Percentiles rank a stretch among this genome's conserved stretches.
Conservation (phyloP, 202 grass and related monocot genomes). For the Hordeum pubiflorum region DNA sequence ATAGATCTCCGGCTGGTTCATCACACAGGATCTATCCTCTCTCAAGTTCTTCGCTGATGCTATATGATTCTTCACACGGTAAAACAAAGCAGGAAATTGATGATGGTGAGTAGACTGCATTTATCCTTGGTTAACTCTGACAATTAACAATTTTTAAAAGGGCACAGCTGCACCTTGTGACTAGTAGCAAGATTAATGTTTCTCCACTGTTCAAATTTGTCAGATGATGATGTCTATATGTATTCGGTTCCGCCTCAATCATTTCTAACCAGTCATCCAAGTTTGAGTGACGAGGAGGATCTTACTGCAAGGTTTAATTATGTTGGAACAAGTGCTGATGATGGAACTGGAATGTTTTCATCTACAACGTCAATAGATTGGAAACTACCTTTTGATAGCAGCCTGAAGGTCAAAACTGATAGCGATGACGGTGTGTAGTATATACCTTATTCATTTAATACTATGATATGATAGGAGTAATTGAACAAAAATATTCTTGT, state of each 20-base stretch:
- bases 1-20: background rate
- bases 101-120: background rate
- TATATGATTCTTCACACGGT: background rate
- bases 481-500: background rate
- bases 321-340: slow-evolving; percentile 25
- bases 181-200: background rate
- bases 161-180: background rate
- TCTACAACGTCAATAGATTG: slow-evolving; percentile 25
- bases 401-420: slow-evolving; percentile 20
- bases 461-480: background rate
- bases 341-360: slow-evolving; percentile 26
- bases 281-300: slow-evolving; percentile 20
- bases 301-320: background rate
- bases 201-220: background rate
- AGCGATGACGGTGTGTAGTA: slow-evolving; percentile 23
- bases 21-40: background rate
- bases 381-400: slow-evolving; percentile 13
- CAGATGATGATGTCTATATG: slow-evolving; percentile 45
- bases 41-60: background rate
- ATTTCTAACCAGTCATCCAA: slow-evolving; percentile 16
- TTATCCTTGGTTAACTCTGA: background rate
- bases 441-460: slow-evolving; percentile 9
- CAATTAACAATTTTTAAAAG: background rate
- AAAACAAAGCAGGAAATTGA: background rate
- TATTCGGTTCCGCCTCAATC: slow-evolving; percentile 19